Percentiles rank a stretch among this genome's conserved stretches.
Evolutionary conservation across 2,329 filamentous ascomycete genomes (phyloP).

Genomic region (Ophiocordyceps camponoti-floridani): DNA sequence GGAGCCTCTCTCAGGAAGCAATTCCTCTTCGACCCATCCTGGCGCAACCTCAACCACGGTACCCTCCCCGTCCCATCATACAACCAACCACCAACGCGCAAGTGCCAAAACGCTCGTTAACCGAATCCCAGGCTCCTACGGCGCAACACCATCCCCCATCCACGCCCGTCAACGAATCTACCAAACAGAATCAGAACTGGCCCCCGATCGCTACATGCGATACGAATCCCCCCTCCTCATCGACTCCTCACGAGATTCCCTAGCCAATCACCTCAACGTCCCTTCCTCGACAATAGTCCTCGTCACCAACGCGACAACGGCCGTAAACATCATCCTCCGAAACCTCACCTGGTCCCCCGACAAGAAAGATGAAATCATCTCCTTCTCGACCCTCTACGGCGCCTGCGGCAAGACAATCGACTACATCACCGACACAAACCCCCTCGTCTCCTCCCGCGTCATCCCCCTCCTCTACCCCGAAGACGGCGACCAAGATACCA

Average conservation of each 20-base stretch:
- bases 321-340: background rate
- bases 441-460: background rate
- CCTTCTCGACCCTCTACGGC: background rate
- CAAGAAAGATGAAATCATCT: background rate
- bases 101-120: no score
- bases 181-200: background rate
- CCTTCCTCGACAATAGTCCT: background rate
- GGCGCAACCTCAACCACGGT: slow-evolving; percentile 1
- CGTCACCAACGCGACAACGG: background rate
- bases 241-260: background rate
- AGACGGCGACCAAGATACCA: background rate
- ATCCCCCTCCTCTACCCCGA: background rate
- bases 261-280: background rate
- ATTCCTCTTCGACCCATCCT: background rate
- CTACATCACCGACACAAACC: background rate
- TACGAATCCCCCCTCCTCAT: background rate
- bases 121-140: background rate
- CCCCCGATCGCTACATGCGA: background rate
- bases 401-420: background rate
- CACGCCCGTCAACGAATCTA: background rate
- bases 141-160: background rate
- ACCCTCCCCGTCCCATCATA: background rate
- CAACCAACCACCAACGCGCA: no score
- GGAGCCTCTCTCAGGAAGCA: background rate
- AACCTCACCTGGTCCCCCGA: background rate